These are phyloP conservation scores for Coniochaeta prunicola DNA, from an alignment of 2,329 filamentous ascomycete species.

Conservation along the genomic window DNA sequence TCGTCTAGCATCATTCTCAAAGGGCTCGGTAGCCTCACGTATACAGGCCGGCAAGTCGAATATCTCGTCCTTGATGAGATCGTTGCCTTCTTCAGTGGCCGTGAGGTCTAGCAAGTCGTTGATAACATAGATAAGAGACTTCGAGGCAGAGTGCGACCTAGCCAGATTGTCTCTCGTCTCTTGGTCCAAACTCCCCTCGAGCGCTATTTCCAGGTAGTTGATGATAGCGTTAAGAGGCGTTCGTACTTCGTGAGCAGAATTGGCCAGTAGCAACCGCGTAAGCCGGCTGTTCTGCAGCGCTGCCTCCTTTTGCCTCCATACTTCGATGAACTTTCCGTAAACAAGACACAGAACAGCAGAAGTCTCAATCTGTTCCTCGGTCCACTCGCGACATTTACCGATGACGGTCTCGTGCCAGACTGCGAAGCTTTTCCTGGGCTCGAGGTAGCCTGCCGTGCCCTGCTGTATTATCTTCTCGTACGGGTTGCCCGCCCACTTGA, in stretches of 20 bases:
- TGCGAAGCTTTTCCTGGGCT: conserved; percentile 74
- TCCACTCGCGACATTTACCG: conserved; percentile 81
- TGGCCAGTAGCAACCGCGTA: conserved; percentile 71
- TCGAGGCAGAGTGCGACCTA: conserved; percentile 83
- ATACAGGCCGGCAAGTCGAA: conserved; percentile 69
- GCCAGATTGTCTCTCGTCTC: conserved; percentile 81
- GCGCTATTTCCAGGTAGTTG: conserved; percentile 85
- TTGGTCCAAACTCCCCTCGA: conserved; percentile 71
- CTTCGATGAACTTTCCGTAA: conserved; percentile 82
- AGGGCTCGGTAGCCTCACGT: conserved; percentile 69
- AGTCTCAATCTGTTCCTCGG: conserved; percentile 81
- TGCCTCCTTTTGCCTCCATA: conserved; percentile 86
- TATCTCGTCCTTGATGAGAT: conserved; percentile 70
- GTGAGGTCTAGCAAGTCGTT: conserved; percentile 86
- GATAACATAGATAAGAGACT: conserved; percentile 88
- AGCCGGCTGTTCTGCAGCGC: conserved; percentile 76
- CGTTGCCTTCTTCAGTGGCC: conserved; percentile 76
- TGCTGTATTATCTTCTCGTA: conserved; percentile 71
- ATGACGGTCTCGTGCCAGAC: conserved; percentile 75
- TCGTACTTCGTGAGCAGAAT: conserved; percentile 86
- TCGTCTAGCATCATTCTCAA: conserved; percentile 64
- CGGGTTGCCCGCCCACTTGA: conserved; percentile 81
- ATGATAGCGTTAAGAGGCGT: conserved; percentile 91
- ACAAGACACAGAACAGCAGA: conserved; percentile 82
- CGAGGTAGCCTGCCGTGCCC: conserved; percentile 66